These are phyloP conservation scores for Schoenoplectus tabernaemontani DNA, from an alignment of 202 grass and related monocot genomes.

Conservation along the genomic window DNA sequence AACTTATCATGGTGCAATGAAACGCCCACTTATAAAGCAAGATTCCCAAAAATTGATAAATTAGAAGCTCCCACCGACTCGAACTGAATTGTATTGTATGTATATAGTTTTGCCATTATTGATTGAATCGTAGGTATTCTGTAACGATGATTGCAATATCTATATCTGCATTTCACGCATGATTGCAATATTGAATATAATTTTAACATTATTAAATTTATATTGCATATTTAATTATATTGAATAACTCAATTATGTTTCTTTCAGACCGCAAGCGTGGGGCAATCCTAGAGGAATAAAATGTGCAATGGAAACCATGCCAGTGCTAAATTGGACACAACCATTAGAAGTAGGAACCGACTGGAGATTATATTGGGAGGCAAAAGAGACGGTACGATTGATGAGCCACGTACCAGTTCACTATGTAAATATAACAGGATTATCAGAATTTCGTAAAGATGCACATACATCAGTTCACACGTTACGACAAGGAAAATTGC, in stretches of 20 bases:
- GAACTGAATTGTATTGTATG: conserved; percentile 9
- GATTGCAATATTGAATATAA: too few relatives aligned
- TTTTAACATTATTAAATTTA: too few relatives aligned
- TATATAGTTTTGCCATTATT: not conserved
- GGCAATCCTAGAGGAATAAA: conserved; percentile 75
- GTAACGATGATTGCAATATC: not conserved
- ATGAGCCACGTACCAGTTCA: conserved; percentile 56
- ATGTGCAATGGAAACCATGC: conserved; percentile 83
- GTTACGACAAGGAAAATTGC: conserved; percentile 74
- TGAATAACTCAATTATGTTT: not conserved
- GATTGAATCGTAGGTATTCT: not conserved
- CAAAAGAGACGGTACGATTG: conserved; percentile 37
- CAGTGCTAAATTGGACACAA: conserved; percentile 45
- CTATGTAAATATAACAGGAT: conserved; percentile 70
- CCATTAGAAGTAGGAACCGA: conserved; percentile 89
- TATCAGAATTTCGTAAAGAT: conserved; percentile 88
- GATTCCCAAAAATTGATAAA: conserved; percentile 4
- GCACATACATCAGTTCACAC: conserved; percentile 96
- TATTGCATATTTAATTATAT: not conserved
- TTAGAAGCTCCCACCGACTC: not conserved
- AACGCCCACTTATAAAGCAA: not conserved
- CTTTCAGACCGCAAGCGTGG: conserved; percentile 58
- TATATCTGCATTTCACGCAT: not conserved
- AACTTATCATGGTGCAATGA: not conserved
- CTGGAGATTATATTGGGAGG: conserved; percentile 71